A percentile compares a stretch with the other conserved stretches of the same genome.
phyloP scores from a whole-genome alignment of 2,329 filamentous ascomycete species.

The Peltaster fructicola region DNA sequence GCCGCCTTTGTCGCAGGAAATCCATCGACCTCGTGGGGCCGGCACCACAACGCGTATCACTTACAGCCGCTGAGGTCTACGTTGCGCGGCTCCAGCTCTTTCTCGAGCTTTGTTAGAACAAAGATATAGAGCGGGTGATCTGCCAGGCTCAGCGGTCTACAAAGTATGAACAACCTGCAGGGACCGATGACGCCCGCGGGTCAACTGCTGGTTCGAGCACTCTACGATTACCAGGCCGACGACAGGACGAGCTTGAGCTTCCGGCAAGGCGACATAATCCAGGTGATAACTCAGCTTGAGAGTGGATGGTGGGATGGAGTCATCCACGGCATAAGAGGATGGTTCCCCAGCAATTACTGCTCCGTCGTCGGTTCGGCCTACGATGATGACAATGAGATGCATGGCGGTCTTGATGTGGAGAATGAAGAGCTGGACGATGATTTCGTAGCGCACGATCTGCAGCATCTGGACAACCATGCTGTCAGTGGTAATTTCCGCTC shows the following conservation, averaged over 20 bases:
- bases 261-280: slow-evolving; percentile 89
- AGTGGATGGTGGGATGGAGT: slow-evolving; percentile 99
- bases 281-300: slow-evolving; percentile 94
- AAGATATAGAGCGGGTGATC: no score
- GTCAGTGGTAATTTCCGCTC: no score
- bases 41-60: no score
- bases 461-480: slow-evolving; percentile 44
- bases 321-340: slow-evolving; percentile 88
- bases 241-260: slow-evolving; percentile 95
- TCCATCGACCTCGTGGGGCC: no score
- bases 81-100: no score
- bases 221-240: slow-evolving; percentile 97
- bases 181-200: slow-evolving; percentile 32
- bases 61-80: no score
- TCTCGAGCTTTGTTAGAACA: slow-evolving; percentile 36
- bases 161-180: slow-evolving; percentile 33
- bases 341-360: slow-evolving; percentile 99
- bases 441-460: slow-evolving; percentile 16
- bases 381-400: slow-evolving; percentile 47
- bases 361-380: slow-evolving; percentile 63
- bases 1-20: no score
- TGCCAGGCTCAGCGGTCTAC: no score
- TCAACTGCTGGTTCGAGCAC: slow-evolving; percentile 73
- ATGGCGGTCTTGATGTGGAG: slow-evolving; percentile 25
- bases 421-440: slow-evolving; percentile 48